Conservation (phyloP, 2,329 filamentous ascomycete species). For the Penicillium brasilianum region DNA sequence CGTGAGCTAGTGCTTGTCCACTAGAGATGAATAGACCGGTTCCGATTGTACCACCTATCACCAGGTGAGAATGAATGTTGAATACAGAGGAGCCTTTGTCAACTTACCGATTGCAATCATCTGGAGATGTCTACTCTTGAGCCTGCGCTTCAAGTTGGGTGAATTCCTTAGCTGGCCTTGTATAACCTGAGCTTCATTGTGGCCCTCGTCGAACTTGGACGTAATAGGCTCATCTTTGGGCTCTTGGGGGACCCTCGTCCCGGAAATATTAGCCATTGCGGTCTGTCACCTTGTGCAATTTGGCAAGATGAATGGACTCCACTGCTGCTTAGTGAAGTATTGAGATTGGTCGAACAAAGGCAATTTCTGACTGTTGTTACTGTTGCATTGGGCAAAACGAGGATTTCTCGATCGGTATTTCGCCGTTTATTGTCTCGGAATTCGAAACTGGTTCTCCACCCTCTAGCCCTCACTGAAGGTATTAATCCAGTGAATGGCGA, state of each 20-base stretch:
- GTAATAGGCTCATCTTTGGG: background rate
- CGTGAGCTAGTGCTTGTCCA: slow-evolving; percentile 17
- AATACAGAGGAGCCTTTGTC: too few species aligned
- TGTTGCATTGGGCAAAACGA: background rate
- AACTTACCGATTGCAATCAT: slow-evolving; percentile 9
- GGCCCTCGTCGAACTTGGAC: background rate
- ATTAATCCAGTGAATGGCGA: background rate
- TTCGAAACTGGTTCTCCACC: background rate
- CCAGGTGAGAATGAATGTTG: background rate
- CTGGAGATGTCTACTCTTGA: slow-evolving; percentile 23
- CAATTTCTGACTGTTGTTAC: background rate
- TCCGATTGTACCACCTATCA: slow-evolving; percentile 19
- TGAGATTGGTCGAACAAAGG: background rate
- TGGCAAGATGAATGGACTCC: background rate
- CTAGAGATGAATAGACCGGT: slow-evolving; percentile 24
- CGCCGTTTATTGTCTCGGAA: background rate
- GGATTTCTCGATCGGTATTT: background rate
- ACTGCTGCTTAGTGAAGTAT: background rate
- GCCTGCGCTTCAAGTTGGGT: slow-evolving; percentile 16
- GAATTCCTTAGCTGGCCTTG: background rate
- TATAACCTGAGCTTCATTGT: background rate
- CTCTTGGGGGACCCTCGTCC: background rate
- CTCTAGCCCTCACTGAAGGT: background rate
- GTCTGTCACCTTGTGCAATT: background rate
- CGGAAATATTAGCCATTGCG: background rate